phyloP scores from a whole-genome alignment of 495 filamentous ascomycete species.

The Aspergillus heteromorphus region DNA sequence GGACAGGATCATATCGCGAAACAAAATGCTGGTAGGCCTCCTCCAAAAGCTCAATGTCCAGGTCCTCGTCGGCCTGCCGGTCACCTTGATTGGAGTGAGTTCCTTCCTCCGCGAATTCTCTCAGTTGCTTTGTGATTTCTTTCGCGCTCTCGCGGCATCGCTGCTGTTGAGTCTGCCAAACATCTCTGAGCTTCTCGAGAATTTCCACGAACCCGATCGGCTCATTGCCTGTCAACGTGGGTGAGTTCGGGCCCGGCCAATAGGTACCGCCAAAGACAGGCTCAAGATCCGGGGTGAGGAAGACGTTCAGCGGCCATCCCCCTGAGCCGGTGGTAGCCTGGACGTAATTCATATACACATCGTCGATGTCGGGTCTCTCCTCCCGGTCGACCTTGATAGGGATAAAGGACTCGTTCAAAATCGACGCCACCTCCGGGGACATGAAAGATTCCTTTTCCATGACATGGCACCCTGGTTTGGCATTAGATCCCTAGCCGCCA shows the following conservation, averaged over 20 bases:
- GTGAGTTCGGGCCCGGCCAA: constrained; percentile 75
- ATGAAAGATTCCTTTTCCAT: constrained; percentile 94
- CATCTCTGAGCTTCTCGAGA: constrained; percentile 68
- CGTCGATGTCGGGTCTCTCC: constrained; percentile 91
- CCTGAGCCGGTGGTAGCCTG: constrained; percentile 89
- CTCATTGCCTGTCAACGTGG: constrained; percentile 42
- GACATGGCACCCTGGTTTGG: constrained; percentile 70
- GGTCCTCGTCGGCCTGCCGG: constrained; percentile 54
- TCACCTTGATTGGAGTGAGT: constrained; percentile 54
- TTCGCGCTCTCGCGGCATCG: constrained; percentile 75
- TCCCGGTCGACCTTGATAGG: constrained; percentile 93
- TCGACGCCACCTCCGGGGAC: constrained; percentile 68
- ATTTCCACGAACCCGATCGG: constrained; percentile 74
- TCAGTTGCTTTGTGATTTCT: constrained; percentile 72
- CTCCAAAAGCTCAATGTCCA: constrained; percentile 88
- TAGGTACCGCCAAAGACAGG: constrained; percentile 97
- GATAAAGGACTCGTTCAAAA: constrained; percentile 84
- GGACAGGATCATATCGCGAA: constrained; percentile 67
- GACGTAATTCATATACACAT: constrained; percentile 97
- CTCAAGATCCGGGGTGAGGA: constrained; percentile 86
- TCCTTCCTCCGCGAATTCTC: constrained; percentile 83
- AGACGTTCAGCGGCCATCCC: constrained; percentile 96
- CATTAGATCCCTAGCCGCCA: constrained; percentile 8
- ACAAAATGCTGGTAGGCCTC: constrained; percentile 80
- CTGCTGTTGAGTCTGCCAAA: constrained; percentile 81